A percentile compares a stretch with the other conserved stretches of the same genome.
These are phyloP conservation scores for Mycena rebaudengoi DNA, from an alignment of 768 basidiomycete genomes.

Conservation along the genomic window DNA sequence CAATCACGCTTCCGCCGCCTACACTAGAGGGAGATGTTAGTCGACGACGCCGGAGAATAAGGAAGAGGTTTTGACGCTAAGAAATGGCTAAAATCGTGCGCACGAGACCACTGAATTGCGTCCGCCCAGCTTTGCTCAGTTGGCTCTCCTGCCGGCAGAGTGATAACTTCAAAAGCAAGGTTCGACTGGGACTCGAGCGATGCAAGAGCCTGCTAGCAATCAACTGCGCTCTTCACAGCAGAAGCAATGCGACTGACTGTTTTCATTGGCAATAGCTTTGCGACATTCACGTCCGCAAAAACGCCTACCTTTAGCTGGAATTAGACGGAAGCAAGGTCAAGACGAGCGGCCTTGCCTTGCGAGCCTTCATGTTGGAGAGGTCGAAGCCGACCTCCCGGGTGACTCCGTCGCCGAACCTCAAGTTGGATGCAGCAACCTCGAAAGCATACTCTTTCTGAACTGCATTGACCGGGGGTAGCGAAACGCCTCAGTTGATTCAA, in stretches of 20 bases:
- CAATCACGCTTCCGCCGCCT: conserved; percentile 94
- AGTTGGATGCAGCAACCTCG: conserved; percentile 89
- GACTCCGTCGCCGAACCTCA: conserved; percentile 91
- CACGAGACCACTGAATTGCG: conserved; percentile 88
- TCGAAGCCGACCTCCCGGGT: conserved; percentile 94
- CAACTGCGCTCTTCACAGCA: not conserved
- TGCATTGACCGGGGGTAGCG: conserved; percentile 77
- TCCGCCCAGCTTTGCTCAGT: conserved; percentile 90
- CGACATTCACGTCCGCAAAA: conserved; percentile 90
- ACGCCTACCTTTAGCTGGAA: conserved; percentile 79
- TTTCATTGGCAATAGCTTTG: conserved; percentile 83
- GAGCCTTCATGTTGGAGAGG: conserved; percentile 91
- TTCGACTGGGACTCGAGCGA: conserved; percentile 82
- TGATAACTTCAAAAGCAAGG: conserved; percentile 84
- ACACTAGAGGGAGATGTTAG: conserved; percentile 63
- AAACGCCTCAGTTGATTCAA: conserved; percentile 73
- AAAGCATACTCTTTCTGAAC: conserved; percentile 92
- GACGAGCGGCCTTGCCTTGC: conserved; percentile 62
- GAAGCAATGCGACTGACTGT: conserved; percentile 56
- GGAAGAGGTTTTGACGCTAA: conserved; percentile 80
- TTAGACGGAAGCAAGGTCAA: conserved; percentile 7
- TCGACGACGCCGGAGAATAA: not conserved
- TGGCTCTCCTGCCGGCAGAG: conserved; percentile 86
- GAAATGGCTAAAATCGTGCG: conserved; percentile 93
- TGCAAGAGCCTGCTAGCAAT: conserved; percentile 65